Percentiles rank a stretch among this genome's conserved stretches.
phyloP scores from a whole-genome alignment of 163 green algal genomes.

The Chlamydomonas reinhardtii region DNA sequence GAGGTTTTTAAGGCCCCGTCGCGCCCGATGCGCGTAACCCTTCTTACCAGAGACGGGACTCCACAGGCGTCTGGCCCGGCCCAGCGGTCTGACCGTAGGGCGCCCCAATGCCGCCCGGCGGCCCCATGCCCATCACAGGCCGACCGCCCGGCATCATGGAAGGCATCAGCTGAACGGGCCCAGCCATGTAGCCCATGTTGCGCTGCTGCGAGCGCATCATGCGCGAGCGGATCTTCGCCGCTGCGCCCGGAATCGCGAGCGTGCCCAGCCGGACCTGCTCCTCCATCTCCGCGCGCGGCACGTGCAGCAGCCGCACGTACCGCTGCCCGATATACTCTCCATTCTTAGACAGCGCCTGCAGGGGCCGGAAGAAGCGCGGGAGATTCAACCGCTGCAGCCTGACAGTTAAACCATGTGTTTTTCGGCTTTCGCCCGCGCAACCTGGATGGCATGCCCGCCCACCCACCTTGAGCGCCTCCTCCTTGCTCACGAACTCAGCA shows the following conservation, averaged over 20 bases:
- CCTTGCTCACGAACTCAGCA: constrained; percentile 73
- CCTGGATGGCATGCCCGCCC: neutral
- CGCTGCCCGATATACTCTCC: constrained; percentile 79
- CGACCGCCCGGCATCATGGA: constrained; percentile 23
- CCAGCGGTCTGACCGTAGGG: neutral
- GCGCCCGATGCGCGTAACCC: too few relatives aligned
- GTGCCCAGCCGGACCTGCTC: constrained; percentile 74
- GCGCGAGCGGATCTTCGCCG: constrained; percentile 65
- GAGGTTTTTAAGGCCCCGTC: too few relatives aligned
- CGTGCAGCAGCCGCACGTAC: constrained; percentile 80
- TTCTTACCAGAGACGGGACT: constrained; percentile 34
- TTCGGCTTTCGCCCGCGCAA: neutral
- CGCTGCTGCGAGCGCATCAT: constrained; percentile 59
- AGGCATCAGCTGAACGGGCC: constrained; percentile 40
- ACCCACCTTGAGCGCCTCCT: constrained; percentile 70
- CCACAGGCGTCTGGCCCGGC: neutral
- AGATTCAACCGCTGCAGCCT: neutral
- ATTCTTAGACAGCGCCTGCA: constrained; percentile 76
- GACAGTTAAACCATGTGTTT: neutral
- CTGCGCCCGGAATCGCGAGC: constrained; percentile 66
- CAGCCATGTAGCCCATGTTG: constrained; percentile 18
- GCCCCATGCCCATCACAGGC: constrained; percentile 28
- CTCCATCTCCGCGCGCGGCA: constrained; percentile 78
- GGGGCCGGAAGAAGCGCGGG: neutral
- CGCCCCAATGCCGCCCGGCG: neutral